These are phyloP conservation scores for Tremella mesenterica DNA, from an alignment of 768 basidiomycete species.

Conservation along the genomic window DNA sequence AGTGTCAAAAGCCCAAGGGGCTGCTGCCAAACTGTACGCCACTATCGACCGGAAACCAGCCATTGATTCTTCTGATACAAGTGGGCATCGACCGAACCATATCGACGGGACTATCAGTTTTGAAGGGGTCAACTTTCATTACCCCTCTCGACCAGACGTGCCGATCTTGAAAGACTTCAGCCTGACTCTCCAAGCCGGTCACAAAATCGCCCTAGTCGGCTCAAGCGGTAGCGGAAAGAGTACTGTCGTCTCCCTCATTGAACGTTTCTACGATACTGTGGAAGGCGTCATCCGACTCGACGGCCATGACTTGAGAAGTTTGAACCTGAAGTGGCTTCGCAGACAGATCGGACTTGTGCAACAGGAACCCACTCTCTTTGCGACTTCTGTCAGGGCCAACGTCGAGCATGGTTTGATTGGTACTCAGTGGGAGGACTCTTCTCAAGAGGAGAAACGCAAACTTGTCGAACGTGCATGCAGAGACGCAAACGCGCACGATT, in stretches of 20 bases:
- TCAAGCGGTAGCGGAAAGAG: constrained; percentile 47
- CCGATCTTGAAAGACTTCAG: constrained; percentile 61
- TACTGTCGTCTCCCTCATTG: constrained; percentile 62
- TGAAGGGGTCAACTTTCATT: constrained; percentile 67
- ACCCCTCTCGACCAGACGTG: constrained; percentile 61
- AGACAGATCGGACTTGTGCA: constrained; percentile 72
- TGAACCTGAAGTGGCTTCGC: constrained; percentile 79
- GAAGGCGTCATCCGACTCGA: constrained; percentile 64
- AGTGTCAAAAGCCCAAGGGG: constrained; percentile 66
- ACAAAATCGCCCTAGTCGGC: constrained; percentile 49
- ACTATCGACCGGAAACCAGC: constrained; percentile 80
- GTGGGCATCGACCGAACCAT: constrained; percentile 59
- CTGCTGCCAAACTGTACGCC: constrained; percentile 78
- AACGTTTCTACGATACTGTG: constrained; percentile 79
- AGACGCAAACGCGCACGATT: constrained; percentile 85
- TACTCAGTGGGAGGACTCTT: constrained; percentile 57
- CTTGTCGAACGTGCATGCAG: constrained; percentile 75
- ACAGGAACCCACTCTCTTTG: constrained; percentile 79
- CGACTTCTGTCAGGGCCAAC: constrained; percentile 70
- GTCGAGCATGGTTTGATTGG: constrained; percentile 77
- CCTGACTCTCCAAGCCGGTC: constrained; percentile 30
- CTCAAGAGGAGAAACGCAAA: constrained; percentile 65
- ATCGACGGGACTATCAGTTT: constrained; percentile 67
- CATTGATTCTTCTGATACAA: constrained; percentile 68
- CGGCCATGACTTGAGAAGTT: constrained; percentile 60